Base-by-base conservation (phyloP, 2,329 filamentous ascomycete genomes). In the Mariannaea elegans region DNA sequence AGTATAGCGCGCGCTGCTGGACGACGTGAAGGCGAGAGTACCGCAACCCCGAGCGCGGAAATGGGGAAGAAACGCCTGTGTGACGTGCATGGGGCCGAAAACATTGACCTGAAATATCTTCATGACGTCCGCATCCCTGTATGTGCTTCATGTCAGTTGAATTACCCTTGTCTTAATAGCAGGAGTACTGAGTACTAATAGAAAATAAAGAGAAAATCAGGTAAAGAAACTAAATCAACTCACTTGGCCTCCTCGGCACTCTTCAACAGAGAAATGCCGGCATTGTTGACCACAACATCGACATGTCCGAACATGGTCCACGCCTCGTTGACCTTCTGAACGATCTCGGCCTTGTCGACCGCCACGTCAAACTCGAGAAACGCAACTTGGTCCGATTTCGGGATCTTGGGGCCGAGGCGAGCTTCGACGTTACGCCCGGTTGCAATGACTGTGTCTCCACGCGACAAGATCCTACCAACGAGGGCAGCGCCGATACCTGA, bases 341-440 rank as follows among this genome's bases (percentile, higher is more conserved):
- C 19, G n/a, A 77, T 64, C 7, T 29, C 48, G 5, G 4, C 14
- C 9, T 47, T 49, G 7, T 53, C n/a, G 16, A 66, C 39, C 0
- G 71, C 68, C n/a, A 76, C 67, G 42, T 78, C 76, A 0, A 77
- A 63, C 16, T 76, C 70, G 12, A 76, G 42, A 21, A 74, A 63
- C 5, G 68, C 61, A 12, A 72, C 45, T 18, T 62, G 59, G 9
- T 71, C 65, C 7, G 72, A 66, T 27, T 70, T 58, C 42, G 68
- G 12, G 24, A 57, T 51, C 10, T 29, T 63, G 8, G 68, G 46
- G n/a, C 58, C 65, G 19, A 75, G 66, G n/a, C 66, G 63, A 13
- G 65, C 41, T 5, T 69, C 56, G 13, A 73, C 69, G 13, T 72
- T 68, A 44, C 74, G 68, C 10, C 70, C 70, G 4, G 69, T 59